Base-by-base conservation (phyloP, 192 early-diverging fungal genomes). In the Linderina pennispora region DNA sequence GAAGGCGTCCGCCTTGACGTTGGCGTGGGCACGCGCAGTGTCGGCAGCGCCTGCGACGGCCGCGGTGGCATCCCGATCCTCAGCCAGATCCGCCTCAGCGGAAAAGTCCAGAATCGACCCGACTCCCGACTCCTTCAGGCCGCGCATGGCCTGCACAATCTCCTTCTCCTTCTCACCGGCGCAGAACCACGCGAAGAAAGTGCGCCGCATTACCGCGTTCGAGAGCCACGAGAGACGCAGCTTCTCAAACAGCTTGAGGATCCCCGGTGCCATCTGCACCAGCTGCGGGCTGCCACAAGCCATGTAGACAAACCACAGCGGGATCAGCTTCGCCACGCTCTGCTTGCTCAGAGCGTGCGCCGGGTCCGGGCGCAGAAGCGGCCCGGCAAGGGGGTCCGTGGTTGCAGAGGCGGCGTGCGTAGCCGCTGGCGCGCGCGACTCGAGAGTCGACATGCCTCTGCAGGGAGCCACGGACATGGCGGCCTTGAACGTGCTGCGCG, bases 81-180 rank as follows among this genome's bases (percentile, higher is more conserved):
- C 81, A 18, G 38, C 35, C 34, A 91, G 45, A 44, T 97, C 94
- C 10, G 90, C 86, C 64, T 97, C 94, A 16, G 91, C 77, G 8
- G 88, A 87, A 9, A 89, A 69, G 65, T 91, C 89, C 19, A 97
- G 77, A 49, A 94, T 94, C 25, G 82, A 80, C n/a, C 87, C 85
- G 54, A 97, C 80, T 4, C 82, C 78, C 10, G 63, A 45, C 8
- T 60, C 64, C 22, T 62, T 70, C 48, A 92, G 81, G 15, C 45
- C 20, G 10, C 75, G 70, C 90, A 97, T 94, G 18, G 85, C 84
- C 21, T 78, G 78, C n/a, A 85, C 62, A 24, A 92, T 90, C 55
- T 93, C 88, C 25, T 82, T 75, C 36, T 85, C 77, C 9, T 82
- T 78, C 64, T 98, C 92, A 35, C 94, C 94, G 17, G 87, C 89